Evolutionary conservation across 805 yeast genomes (phyloP).

Genomic region (Pichia rugopelliculosa): DNA sequence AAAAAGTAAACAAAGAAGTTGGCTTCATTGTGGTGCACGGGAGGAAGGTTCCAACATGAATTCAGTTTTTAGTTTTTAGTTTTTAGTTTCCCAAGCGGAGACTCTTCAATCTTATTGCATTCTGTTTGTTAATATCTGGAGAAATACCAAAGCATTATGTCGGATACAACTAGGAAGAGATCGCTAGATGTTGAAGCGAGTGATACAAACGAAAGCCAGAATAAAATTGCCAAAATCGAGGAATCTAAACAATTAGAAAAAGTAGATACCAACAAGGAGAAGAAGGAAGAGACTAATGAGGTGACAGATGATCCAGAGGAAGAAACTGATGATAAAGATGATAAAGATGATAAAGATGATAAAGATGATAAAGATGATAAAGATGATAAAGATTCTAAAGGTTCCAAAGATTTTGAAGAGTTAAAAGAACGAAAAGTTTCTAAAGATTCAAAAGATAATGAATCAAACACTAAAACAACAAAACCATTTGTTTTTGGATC

Average conservation of each 20-base stretch:
- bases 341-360: not conserved
- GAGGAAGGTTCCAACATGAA: not conserved
- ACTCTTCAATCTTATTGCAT: too few relatives aligned
- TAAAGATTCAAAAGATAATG: conserved; percentile 1
- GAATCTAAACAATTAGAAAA: too few relatives aligned
- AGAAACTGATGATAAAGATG: not conserved
- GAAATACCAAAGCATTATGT: too few relatives aligned
- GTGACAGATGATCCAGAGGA: too few relatives aligned
- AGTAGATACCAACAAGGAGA: too few relatives aligned
- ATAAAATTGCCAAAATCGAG: too few relatives aligned
- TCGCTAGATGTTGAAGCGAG: too few relatives aligned
- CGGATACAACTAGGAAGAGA: too few relatives aligned
- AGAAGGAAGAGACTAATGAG: conserved; percentile 1
- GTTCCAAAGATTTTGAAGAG: not conserved
- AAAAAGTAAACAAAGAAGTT: not conserved
- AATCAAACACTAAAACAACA: conserved; percentile 5
- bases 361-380: not conserved
- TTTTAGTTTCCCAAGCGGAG: too few relatives aligned
- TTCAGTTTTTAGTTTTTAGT: not conserved
- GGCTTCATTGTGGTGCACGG: not conserved
- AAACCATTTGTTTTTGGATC: conserved; percentile 47
- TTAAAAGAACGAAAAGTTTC: not conserved
- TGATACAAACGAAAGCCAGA: too few relatives aligned
- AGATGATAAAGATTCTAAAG: not conserved
- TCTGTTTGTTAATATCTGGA: too few relatives aligned